Evolutionary conservation across 2,329 filamentous ascomycete genomes (phyloP).

Genomic region (Colletotrichum endophyticum): DNA sequence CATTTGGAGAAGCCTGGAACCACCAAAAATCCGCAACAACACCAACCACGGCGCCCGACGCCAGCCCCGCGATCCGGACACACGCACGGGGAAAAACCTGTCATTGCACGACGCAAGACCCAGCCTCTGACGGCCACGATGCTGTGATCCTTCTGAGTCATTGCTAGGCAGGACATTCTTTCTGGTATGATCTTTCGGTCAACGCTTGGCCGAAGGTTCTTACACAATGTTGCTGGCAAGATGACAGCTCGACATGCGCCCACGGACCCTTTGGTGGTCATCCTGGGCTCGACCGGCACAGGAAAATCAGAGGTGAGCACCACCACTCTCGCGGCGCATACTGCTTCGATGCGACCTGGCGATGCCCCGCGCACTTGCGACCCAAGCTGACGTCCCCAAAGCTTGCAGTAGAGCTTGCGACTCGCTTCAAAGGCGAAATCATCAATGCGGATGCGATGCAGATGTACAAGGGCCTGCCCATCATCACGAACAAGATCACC

Average conservation of each 20-base stretch:
- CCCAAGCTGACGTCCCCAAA: conserved; percentile 36
- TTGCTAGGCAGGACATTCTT: neutral
- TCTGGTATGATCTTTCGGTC: conserved; percentile 17
- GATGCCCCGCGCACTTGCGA: neutral
- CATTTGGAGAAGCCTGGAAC: neutral
- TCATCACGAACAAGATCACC: conserved; percentile 95
- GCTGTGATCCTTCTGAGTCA: neutral
- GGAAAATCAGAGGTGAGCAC: conserved; percentile 84
- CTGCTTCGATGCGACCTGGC: neutral
- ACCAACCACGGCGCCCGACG: neutral
- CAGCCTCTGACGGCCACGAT: neutral
- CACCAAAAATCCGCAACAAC: neutral
- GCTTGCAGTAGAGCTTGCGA: conserved; percentile 89
- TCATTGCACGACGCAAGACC: neutral
- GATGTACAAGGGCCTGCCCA: conserved; percentile 87
- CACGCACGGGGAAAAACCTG: neutral
- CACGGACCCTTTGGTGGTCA: conserved; percentile 71
- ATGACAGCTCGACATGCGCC: conserved; percentile 34
- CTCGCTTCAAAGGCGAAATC: conserved; percentile 85
- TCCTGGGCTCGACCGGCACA: conserved; percentile 90
- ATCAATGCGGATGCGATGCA: conserved; percentile 99
- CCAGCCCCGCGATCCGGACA: neutral
- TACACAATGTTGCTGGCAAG: conserved; percentile 29
- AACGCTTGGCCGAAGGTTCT: conserved; percentile 3
- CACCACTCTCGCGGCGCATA: neutral